phyloP scores from a whole-genome alignment of 1,284 basidiomycete genomes.

The Irpex rosettiformis region DNA sequence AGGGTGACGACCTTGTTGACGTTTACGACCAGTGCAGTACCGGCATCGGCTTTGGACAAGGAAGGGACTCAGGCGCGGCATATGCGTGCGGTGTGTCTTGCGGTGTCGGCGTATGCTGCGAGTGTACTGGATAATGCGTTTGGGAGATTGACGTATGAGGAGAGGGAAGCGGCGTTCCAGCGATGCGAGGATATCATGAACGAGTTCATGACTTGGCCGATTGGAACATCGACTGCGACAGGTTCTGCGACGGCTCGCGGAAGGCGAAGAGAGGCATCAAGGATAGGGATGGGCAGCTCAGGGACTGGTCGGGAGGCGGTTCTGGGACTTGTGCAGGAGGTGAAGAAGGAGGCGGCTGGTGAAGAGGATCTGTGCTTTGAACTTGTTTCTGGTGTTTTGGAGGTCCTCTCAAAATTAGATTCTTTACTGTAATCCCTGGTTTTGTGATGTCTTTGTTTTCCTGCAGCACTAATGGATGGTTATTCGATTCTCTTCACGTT shows the following conservation, averaged over 20 bases:
- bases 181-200: slow-evolving; percentile 89
- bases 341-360: slow-evolving; percentile 62
- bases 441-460: not conserved
- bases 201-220: slow-evolving; percentile 90
- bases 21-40: slow-evolving; percentile 79
- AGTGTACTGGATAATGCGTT: slow-evolving; percentile 95
- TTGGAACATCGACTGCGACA: slow-evolving; percentile 46
- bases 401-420: slow-evolving; percentile 87
- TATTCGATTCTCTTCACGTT: not conserved
- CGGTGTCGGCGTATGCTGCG: slow-evolving; percentile 87
- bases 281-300: slow-evolving; percentile 53
- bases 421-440: slow-evolving; percentile 55
- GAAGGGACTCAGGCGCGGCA: slow-evolving; percentile 79
- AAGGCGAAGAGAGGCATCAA: slow-evolving; percentile 38
- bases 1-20: slow-evolving; percentile 80
- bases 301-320: slow-evolving; percentile 66
- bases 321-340: slow-evolving; percentile 77
- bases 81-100: slow-evolving; percentile 79
- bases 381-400: slow-evolving; percentile 85
- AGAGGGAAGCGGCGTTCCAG: slow-evolving; percentile 86
- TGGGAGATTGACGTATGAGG: slow-evolving; percentile 82
- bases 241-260: slow-evolving; percentile 25
- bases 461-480: not conserved
- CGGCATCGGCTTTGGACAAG: slow-evolving; percentile 67
- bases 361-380: slow-evolving; percentile 84